Evolutionary conservation across 2,329 filamentous ascomycete species (phyloP).

Genomic region (Trichoderma polysporum): DNA sequence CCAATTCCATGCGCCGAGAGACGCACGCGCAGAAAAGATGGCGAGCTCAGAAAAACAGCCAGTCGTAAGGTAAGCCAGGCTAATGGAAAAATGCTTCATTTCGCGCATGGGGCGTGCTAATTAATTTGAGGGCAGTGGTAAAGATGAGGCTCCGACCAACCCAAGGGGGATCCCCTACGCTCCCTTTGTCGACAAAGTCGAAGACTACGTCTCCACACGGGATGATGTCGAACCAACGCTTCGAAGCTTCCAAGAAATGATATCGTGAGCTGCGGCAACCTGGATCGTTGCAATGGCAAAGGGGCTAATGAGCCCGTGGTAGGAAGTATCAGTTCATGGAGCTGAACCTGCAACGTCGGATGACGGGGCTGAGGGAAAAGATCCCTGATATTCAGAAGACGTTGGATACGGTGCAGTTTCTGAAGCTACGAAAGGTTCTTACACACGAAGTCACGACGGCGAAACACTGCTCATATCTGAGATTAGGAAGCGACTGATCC

Average conservation of each 20-base stretch:
- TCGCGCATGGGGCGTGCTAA: not conserved
- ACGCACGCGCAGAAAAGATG: constrained; percentile 35
- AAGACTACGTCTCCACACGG: constrained; percentile 79
- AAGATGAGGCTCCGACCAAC: constrained; percentile 64
- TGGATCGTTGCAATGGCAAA: constrained; percentile 1
- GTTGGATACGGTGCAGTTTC: constrained; percentile 82
- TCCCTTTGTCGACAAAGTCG: constrained; percentile 83
- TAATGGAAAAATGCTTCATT: not conserved
- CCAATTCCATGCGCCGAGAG: constrained; percentile 18
- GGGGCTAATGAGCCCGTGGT: constrained; percentile 27
- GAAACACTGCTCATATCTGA: constrained; percentile 24
- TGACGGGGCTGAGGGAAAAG: constrained; percentile 82
- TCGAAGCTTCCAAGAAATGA: constrained; percentile 89
- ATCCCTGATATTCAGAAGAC: constrained; percentile 98
- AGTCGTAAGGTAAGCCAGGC: constrained; percentile 34
- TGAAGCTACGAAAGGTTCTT: constrained; percentile 70
- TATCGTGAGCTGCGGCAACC: constrained; percentile 60
- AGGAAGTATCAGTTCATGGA: constrained; percentile 99
- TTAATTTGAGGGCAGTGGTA: constrained; percentile 27
- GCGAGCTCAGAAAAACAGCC: constrained; percentile 42
- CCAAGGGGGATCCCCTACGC: constrained; percentile 80
- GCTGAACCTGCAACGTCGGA: constrained; percentile 81
- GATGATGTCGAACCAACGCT: constrained; percentile 78
- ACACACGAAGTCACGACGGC: not conserved
- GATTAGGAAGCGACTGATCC: constrained; percentile 58